These are phyloP conservation scores for Aspergillus nanangensis DNA, from an alignment of 495 filamentous ascomycete species.

Conservation along the genomic window DNA sequence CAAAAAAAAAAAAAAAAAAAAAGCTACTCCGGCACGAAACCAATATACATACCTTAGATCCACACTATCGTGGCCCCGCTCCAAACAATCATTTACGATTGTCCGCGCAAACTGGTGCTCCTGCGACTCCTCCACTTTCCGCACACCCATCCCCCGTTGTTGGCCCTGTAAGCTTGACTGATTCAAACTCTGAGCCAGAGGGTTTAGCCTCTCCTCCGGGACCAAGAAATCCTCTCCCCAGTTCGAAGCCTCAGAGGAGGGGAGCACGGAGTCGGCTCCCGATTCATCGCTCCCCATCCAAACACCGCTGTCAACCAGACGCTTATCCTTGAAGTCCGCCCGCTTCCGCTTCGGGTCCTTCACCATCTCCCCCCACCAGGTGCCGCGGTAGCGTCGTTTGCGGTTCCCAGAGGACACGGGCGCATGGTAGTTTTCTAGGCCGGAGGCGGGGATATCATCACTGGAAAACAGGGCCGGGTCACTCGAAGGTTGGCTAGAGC, in stretches of 20 bases:
- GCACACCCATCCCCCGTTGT: neutral
- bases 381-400: conserved; percentile 63
- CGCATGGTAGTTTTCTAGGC: conserved; percentile 64
- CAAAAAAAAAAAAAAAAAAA: neutral
- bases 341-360: conserved; percentile 46
- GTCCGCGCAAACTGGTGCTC: conserved; percentile 33
- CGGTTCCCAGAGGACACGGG: conserved; percentile 35
- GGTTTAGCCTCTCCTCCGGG: conserved; percentile 13
- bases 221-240: conserved; percentile 38
- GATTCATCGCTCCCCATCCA: conserved; percentile 68
- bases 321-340: conserved; percentile 50
- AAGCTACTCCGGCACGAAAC: conserved; percentile 1
- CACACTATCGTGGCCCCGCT: conserved; percentile 54
- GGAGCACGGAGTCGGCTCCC: conserved; percentile 24
- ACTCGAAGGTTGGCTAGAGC: conserved; percentile 55
- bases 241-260: conserved; percentile 29
- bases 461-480: conserved; percentile 76
- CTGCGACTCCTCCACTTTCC: conserved; percentile 26
- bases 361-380: conserved; percentile 66
- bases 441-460: conserved; percentile 65
- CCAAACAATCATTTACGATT: conserved; percentile 53
- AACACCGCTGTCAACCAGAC: conserved; percentile 77
- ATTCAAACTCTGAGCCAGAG: neutral
- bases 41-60: conserved; percentile 58
- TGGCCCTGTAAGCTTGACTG: neutral